phyloP scores from a whole-genome alignment of 768 basidiomycete genomes.

The Tylopilus vinaceipallidus region DNA sequence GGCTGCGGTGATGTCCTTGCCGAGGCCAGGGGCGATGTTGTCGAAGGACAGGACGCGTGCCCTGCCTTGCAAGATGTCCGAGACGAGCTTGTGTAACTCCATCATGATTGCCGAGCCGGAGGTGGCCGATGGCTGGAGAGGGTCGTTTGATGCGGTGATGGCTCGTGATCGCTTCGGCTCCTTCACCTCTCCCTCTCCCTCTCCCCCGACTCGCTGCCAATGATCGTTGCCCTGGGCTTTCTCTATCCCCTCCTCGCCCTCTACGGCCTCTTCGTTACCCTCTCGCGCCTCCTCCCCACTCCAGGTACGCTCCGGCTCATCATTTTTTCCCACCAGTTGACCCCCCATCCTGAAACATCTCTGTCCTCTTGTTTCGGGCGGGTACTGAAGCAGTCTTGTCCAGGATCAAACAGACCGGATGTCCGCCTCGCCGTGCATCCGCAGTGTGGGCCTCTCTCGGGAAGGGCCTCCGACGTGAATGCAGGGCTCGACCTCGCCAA shows the following conservation, averaged over 20 bases:
- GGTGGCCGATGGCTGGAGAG: background rate
- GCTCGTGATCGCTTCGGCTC: too few species aligned
- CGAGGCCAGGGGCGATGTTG: conserved; percentile 39
- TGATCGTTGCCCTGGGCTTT: conserved; percentile 26
- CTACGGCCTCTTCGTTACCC: conserved; percentile 8
- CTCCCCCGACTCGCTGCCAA: conserved; percentile 1
- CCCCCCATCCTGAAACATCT: conserved; percentile 18
- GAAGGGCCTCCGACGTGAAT: conserved; percentile 45
- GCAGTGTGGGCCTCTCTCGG: conserved; percentile 40
- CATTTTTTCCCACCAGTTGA: too few species aligned
- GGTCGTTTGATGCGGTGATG: background rate
- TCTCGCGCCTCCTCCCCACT: background rate
- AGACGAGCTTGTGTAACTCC: conserved; percentile 14
- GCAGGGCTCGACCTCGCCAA: conserved; percentile 40
- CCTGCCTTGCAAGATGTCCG: conserved; percentile 26
- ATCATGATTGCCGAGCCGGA: too few species aligned
- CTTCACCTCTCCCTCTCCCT: too few species aligned
- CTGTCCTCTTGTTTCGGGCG: too few species aligned
- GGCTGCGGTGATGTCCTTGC: conserved; percentile 38
- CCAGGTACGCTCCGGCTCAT: background rate
- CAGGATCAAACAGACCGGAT: conserved; percentile 13
- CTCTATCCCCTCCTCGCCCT: conserved; percentile 21
- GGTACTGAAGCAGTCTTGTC: too few species aligned
- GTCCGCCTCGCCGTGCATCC: conserved; percentile 48
- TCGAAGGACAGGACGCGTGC: conserved; percentile 40